Evolutionary conservation across 148 eudicot species (phyloP).

Genomic region (Spergularia marina): DNA sequence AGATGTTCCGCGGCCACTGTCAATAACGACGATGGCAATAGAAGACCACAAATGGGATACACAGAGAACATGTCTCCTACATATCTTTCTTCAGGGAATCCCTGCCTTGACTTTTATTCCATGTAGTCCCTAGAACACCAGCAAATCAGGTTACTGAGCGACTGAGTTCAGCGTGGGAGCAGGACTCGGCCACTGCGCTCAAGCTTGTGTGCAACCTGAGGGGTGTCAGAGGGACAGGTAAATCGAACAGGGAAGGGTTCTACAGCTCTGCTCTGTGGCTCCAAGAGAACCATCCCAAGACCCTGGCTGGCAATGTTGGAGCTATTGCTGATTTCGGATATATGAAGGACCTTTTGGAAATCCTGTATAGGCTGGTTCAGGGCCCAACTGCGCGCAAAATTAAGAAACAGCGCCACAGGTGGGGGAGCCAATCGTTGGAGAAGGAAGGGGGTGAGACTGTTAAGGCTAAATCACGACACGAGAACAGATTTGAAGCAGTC

Average conservation of each 20-base stretch:
- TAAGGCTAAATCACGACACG: not conserved
- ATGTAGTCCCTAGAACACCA: slow-evolving; percentile 13
- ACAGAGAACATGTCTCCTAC: slow-evolving; percentile 22
- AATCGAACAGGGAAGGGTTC: slow-evolving; percentile 17
- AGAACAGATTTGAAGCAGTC: slow-evolving; percentile 12
- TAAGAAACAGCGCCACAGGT: not conserved
- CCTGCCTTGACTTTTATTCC: slow-evolving; percentile 26
- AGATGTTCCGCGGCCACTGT: not conserved
- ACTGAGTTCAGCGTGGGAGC: slow-evolving; percentile 14
- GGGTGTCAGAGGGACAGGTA: slow-evolving; percentile 21
- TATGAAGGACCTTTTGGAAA: slow-evolving; percentile 21
- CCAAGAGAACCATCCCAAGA: slow-evolving; percentile 20
- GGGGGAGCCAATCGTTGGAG: not conserved
- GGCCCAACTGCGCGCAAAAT: not conserved
- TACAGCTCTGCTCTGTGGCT: slow-evolving; percentile 18
- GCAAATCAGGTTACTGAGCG: not conserved
- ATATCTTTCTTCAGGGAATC: slow-evolving; percentile 12
- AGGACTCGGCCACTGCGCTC: slow-evolving; percentile 13
- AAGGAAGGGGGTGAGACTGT: too few relatives aligned
- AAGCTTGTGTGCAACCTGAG: slow-evolving; percentile 26
- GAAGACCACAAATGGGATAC: not conserved
- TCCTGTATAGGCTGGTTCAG: slow-evolving; percentile 16
- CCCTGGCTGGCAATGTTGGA: slow-evolving; percentile 7
- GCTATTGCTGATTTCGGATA: slow-evolving; percentile 15
- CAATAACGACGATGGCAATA: not conserved